Evolutionary conservation across 176 grass and related monocot species (phyloP), one percentile per base, ranked within the genome.

Genomic region (Echinochloa phyllopogon): DNA sequence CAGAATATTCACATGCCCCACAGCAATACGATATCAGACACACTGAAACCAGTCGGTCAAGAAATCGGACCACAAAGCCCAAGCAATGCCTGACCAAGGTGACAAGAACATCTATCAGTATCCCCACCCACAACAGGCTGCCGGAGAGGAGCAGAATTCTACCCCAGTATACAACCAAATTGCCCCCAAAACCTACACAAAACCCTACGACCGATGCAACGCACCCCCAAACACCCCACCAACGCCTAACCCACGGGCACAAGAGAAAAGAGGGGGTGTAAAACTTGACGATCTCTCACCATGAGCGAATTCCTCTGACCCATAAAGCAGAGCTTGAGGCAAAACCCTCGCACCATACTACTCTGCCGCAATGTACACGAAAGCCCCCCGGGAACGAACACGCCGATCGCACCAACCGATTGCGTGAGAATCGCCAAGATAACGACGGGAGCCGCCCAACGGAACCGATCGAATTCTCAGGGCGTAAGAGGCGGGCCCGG

Each of bases 101-200:
- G 10, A 6, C n/a, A 57, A 42, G 7, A 77, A 65, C 29, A 73
- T 75, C 10, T 12, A n/a, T n/a, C n/a, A n/a, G n/a, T n/a, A n/a
- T 21, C 17, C 4, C 29, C 48, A 52, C 17, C 47, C 1, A 0
- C 4, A 6, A 6, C 14, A 55, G 8, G 38, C 18, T 0, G 16
- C 1, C 1, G 29, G 16, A 18, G 33, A 75, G 0, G 14, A 18
- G 37, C 20, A 51, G 25, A 48, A 29, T 72, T 36, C 2, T 73
- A 51, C 76, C 55, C 50, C 44, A 65, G 55, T 63, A 48, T 36
- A 60, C 21, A 48, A 49, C 15, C 18, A 61, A 51, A 82, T 10
- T 25, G 20, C 18, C 24, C 39, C 87, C 38, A 85, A 77, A 85
- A 58, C 72, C 72, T 52, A 59, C 23, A 24, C 57, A 68, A 57